phyloP scores from a whole-genome alignment of 2,329 filamentous ascomycete species.

The Lachnellula cervina region DNA sequence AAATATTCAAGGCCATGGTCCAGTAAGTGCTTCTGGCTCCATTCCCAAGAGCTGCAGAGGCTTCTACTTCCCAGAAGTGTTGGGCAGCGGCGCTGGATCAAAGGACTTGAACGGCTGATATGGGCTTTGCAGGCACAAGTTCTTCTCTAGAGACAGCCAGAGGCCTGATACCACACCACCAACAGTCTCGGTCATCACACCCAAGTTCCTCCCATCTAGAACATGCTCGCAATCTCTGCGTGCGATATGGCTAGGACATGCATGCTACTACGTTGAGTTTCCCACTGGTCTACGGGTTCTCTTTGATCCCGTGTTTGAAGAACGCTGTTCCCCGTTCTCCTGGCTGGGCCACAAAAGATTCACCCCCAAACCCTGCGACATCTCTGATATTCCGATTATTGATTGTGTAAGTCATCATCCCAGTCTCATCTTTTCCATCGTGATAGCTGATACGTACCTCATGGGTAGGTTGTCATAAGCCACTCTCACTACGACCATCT shows the following conservation, averaged over 20 bases:
- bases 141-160: background rate
- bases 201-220: too few relatives aligned
- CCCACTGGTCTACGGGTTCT: constrained; percentile 80
- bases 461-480: constrained; percentile 48
- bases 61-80: too few relatives aligned
- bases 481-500: constrained; percentile 88
- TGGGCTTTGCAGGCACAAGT: background rate
- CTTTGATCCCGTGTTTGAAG: constrained; percentile 90
- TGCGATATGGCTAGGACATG: constrained; percentile 92
- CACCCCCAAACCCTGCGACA: constrained; percentile 69
- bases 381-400: constrained; percentile 71
- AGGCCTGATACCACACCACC: background rate
- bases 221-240: constrained; percentile 49
- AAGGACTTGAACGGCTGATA: too few relatives aligned
- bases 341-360: constrained; percentile 71
- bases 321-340: constrained; percentile 73
- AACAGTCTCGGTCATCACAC: too few relatives aligned
- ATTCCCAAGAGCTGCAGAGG: too few relatives aligned
- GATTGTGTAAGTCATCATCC: constrained; percentile 48
- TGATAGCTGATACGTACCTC: background rate
- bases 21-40: too few relatives aligned
- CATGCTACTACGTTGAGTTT: constrained; percentile 90
- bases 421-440: background rate
- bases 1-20: too few relatives aligned
- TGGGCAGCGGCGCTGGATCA: too few relatives aligned